Conservation (phyloP, 306 rosid genomes). For the Citrullus mucosospermus region DNA sequence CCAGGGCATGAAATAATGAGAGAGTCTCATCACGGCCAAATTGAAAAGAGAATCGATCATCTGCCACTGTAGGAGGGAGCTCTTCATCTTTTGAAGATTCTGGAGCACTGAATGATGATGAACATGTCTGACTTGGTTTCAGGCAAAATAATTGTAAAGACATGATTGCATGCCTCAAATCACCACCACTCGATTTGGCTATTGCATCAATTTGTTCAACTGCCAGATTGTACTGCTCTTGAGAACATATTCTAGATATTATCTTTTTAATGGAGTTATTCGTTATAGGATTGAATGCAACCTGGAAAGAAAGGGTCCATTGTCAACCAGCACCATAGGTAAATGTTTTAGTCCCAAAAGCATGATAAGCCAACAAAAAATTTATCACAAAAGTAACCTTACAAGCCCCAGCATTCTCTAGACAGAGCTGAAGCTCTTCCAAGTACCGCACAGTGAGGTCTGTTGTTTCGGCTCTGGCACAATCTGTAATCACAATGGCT, state of each 20-base stretch:
- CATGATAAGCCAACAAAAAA: slow-evolving; percentile 5
- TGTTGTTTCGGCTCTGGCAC: slow-evolving; percentile 52
- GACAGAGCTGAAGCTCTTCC: slow-evolving; percentile 53
- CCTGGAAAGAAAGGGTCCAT: slow-evolving; percentile 32
- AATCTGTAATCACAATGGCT: slow-evolving; percentile 62
- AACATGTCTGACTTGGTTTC: slow-evolving; percentile 34
- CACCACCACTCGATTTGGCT: slow-evolving; percentile 93
- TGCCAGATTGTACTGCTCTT: slow-evolving; percentile 47
- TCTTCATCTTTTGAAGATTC: slow-evolving; percentile 20
- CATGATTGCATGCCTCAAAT: slow-evolving; percentile 84
- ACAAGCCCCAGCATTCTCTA: slow-evolving; percentile 87
- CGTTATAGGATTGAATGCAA: slow-evolving; percentile 80
- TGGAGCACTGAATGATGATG: slow-evolving; percentile 19
- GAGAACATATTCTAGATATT: slow-evolving; percentile 54
- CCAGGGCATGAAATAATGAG: slow-evolving; percentile 79
- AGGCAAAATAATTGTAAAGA: slow-evolving; percentile 73
- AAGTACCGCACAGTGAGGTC: slow-evolving; percentile 38
- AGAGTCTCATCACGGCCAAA: slow-evolving; percentile 86
- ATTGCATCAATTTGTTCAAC: slow-evolving; percentile 61
- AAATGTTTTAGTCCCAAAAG: slow-evolving; percentile 11
- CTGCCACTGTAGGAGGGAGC: slow-evolving; percentile 12
- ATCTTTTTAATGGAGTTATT: slow-evolving; percentile 56
- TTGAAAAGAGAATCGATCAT: slow-evolving; percentile 32
- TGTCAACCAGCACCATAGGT: slow-evolving; percentile 4
- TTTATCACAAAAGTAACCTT: slow-evolving; percentile 69